A percentile compares a stretch with the other conserved stretches of the same genome.
Evolutionary conservation across 2,329 filamentous ascomycete genomes (phyloP).

Genomic region (Botryotinia globosa): DNA sequence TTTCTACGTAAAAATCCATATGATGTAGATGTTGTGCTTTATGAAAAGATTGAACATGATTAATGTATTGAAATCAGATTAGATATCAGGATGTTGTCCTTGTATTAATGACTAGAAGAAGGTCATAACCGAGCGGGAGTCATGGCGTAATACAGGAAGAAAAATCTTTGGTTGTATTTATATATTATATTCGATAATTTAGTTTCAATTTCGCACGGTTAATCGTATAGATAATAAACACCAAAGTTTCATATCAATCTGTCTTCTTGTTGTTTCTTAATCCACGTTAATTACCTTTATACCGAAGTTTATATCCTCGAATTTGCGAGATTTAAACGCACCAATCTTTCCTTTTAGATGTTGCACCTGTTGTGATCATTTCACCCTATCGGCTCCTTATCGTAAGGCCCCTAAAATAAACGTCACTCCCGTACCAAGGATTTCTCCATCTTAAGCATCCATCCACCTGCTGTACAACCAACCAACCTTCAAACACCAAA

Average conservation of each 20-base stretch:
- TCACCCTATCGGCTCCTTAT: constrained; percentile 16
- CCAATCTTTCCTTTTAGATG: background rate
- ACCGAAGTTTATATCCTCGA: background rate
- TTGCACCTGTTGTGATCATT: background rate
- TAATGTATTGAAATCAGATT: background rate
- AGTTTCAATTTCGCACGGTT: constrained; percentile 14
- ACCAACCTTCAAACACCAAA: background rate
- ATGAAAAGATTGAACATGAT: background rate
- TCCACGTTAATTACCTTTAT: background rate
- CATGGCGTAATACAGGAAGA: background rate
- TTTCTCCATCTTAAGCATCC: background rate
- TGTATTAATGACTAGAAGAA: background rate
- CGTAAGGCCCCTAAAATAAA: constrained; percentile 9
- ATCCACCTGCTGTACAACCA: constrained; percentile 12
- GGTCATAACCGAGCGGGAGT: background rate
- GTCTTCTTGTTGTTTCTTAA: background rate
- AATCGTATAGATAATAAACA: background rate
- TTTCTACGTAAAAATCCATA: background rate
- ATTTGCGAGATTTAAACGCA: background rate
- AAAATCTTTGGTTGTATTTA: background rate
- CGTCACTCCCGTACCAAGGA: constrained; percentile 10
- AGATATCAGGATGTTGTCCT: background rate
- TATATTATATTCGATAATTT: constrained; percentile 9
- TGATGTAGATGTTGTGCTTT: background rate
- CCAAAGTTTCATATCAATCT: background rate